Evolutionary conservation across 2,329 filamentous ascomycete genomes (phyloP).

Genomic region (Penicillium paneum): DNA sequence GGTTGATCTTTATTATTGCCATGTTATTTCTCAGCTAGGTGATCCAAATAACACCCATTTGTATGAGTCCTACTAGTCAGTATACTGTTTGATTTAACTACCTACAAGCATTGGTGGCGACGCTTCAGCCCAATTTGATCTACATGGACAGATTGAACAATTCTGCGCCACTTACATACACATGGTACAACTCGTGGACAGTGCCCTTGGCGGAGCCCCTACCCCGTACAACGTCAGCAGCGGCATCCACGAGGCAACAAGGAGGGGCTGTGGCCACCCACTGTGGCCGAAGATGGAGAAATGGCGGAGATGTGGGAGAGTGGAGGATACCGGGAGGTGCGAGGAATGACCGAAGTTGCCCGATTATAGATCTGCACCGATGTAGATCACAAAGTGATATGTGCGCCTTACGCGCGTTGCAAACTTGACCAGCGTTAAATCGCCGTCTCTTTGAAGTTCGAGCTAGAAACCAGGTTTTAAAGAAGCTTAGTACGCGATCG

Average conservation of each 20-base stretch:
- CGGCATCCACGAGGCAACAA: conserved; percentile 1
- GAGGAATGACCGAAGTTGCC: neutral
- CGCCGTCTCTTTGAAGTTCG: neutral
- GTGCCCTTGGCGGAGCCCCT: neutral
- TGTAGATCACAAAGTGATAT: neutral
- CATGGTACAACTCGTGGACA: neutral
- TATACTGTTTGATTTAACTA: neutral
- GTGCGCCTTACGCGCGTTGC: neutral
- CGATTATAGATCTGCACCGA: neutral
- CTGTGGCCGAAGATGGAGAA: conserved; percentile 1
- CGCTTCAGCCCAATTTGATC: neutral
- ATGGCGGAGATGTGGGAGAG: conserved; percentile 4
- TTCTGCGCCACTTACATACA: neutral
- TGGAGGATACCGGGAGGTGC: conserved; percentile 10
- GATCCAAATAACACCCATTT: neutral
- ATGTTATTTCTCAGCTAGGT: neutral
- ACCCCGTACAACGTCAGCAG: conserved; percentile 2
- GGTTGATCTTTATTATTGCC: neutral
- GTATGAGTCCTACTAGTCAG: neutral
- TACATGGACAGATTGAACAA: neutral
- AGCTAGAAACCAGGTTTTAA: neutral
- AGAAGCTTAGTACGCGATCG: conserved; percentile 8
- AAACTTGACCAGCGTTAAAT: neutral
- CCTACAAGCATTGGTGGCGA: neutral
- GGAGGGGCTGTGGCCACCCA: neutral